phyloP scores from a whole-genome alignment of 2,329 filamentous ascomycete species.

The Calycina marina region DNA sequence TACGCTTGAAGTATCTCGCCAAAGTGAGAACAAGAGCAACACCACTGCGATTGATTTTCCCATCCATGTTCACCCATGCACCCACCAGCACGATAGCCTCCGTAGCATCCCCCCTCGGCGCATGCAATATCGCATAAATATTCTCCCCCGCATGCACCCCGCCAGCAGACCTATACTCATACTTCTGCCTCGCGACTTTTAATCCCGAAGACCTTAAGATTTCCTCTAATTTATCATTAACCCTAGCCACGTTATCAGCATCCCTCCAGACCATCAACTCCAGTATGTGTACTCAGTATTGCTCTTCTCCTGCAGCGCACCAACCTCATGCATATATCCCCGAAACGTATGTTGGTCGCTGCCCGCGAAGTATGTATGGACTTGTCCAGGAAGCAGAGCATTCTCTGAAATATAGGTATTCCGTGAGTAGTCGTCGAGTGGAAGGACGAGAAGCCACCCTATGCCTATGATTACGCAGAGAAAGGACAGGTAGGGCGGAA shows the following conservation, averaged over 20 bases:
- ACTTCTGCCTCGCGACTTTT: conserved; percentile 79
- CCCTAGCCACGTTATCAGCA: conserved; percentile 23
- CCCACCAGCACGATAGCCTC: conserved; percentile 90
- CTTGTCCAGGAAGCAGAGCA: conserved; percentile 84
- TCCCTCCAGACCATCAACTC: conserved; percentile 9
- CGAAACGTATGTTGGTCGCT: conserved; percentile 92
- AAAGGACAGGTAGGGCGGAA: conserved; percentile 78
- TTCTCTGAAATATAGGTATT: conserved; percentile 96
- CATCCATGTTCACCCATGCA: conserved; percentile 72
- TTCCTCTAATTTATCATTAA: conserved; percentile 57
- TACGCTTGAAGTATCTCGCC: conserved; percentile 84
- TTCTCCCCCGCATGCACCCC: conserved; percentile 69
- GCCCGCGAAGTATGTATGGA: conserved; percentile 93
- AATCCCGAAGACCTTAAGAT: conserved; percentile 69
- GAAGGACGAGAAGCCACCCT: conserved; percentile 78
- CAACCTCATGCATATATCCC: conserved; percentile 76
- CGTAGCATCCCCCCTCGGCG: conserved; percentile 86
- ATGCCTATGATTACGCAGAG: conserved; percentile 76
- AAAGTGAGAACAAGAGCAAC: conserved; percentile 76
- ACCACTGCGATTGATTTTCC: conserved; percentile 69
- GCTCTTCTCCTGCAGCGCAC: conserved; percentile 38
- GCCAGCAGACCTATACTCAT: conserved; percentile 69
- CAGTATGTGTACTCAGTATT: conserved; percentile 33
- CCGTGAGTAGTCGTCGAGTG: conserved; percentile 80
- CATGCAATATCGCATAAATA: conserved; percentile 83